These are phyloP conservation scores for Wickerhamomyces bovis DNA, from an alignment of 805 yeast genomes.

Conservation along the genomic window DNA sequence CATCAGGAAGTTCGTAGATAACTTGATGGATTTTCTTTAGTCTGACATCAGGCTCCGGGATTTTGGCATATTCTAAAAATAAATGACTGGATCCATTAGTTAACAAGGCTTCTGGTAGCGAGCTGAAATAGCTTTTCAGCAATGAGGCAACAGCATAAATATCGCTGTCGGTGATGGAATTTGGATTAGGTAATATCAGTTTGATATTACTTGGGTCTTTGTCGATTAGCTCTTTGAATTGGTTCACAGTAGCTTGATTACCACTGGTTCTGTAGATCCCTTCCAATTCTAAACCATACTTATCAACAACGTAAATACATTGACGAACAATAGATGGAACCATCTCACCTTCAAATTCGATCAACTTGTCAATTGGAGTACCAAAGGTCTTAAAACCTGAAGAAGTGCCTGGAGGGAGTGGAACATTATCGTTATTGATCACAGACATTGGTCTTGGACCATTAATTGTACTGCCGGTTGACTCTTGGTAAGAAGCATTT, in stretches of 20 bases:
- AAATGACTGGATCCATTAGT: slow-evolving; percentile 55
- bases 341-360: slow-evolving; percentile 80
- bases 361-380: slow-evolving; percentile 67
- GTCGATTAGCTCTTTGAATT: slow-evolving; percentile 65
- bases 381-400: slow-evolving; percentile 61
- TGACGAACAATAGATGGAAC: slow-evolving; percentile 88
- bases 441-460: slow-evolving; percentile 28
- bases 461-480: slow-evolving; percentile 8
- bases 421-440: slow-evolving; percentile 22
- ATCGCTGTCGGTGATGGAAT: slow-evolving; percentile 66
- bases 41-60: slow-evolving; percentile 53
- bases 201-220: slow-evolving; percentile 63
- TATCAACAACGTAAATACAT: slow-evolving; percentile 82
- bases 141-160: slow-evolving; percentile 84
- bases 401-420: slow-evolving; percentile 23
- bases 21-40: slow-evolving; percentile 78
- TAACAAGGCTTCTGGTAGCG: slow-evolving; percentile 82
- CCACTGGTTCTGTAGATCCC: slow-evolving; percentile 90
- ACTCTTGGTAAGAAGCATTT: slow-evolving; percentile 5
- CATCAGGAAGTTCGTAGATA: slow-evolving; percentile 88
- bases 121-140: slow-evolving; percentile 74
- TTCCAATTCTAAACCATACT: slow-evolving; percentile 76
- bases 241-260: slow-evolving; percentile 65
- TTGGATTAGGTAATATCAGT: slow-evolving; percentile 48
- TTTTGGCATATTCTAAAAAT: slow-evolving; percentile 66